phyloP scores from a whole-genome alignment of 2,329 filamentous ascomycete species.

The Paraphaeosphaeria minitans region DNA sequence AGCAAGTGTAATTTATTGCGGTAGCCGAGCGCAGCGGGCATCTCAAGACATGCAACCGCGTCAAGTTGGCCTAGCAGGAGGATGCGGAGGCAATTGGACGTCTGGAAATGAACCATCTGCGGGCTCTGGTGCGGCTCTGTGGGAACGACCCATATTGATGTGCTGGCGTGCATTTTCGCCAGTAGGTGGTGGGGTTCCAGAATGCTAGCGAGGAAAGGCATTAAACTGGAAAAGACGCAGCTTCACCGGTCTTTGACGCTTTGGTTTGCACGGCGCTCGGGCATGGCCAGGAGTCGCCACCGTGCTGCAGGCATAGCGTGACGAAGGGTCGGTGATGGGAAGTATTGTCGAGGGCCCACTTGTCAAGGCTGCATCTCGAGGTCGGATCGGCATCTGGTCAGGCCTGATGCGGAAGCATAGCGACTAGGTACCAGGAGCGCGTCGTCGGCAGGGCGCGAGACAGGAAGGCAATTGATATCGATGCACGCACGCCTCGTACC shows the following conservation, averaged over 20 bases:
- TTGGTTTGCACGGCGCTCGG: conserved; percentile 30
- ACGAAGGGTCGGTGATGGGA: conserved; percentile 41
- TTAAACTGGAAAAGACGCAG: conserved; percentile 46
- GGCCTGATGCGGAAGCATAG: conserved; percentile 40
- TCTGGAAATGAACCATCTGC: conserved; percentile 47
- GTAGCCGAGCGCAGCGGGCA: conserved; percentile 47
- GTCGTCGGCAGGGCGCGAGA: conserved; percentile 26
- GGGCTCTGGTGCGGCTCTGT: conserved; percentile 51
- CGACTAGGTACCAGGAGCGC: conserved; percentile 37
- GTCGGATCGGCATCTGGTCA: conserved; percentile 42
- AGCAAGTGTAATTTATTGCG: conserved; percentile 49
- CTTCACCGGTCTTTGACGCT: conserved; percentile 39
- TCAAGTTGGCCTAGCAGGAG: conserved; percentile 56
- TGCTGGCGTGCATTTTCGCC: conserved; percentile 85
- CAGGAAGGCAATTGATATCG: conserved; percentile 22
- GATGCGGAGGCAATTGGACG: conserved; percentile 53
- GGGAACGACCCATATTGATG: conserved; percentile 68
- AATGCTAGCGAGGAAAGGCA: conserved; percentile 43
- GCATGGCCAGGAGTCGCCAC: conserved; percentile 44
- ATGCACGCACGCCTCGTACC: conserved; percentile 31
- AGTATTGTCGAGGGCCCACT: conserved; percentile 37
- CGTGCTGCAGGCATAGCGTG: conserved; percentile 45
- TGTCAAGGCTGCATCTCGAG: conserved; percentile 40
- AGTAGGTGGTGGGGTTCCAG: conserved; percentile 64
- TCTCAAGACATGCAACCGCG: conserved; percentile 44